Conservation (phyloP, 1,284 basidiomycete genomes). For the Ceratobasidium papillatum region DNA sequence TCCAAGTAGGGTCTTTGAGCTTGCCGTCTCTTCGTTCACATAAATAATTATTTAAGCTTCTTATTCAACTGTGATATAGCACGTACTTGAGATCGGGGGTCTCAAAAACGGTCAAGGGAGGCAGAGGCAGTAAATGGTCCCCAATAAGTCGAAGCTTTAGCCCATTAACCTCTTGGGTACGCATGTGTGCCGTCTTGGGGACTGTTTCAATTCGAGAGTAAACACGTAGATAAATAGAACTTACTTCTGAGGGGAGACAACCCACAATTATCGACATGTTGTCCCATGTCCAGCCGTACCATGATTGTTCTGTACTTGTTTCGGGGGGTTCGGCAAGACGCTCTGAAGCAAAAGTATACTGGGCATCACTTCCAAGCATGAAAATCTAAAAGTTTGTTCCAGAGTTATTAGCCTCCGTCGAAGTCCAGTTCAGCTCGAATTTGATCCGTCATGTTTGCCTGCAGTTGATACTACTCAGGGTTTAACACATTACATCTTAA, state of each 20-base stretch:
- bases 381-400: background rate
- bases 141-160: constrained; percentile 4
- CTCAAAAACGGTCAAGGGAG: background rate
- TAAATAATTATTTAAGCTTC: background rate
- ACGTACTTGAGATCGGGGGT: background rate
- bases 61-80: background rate
- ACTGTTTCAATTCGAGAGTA: background rate
- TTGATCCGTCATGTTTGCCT: constrained; percentile 16
- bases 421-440: background rate
- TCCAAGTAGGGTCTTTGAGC: background rate
- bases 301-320: background rate
- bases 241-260: constrained; percentile 7
- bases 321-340: background rate
- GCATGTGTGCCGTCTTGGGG: background rate
- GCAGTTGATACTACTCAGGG: background rate
- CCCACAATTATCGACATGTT: constrained; percentile 14
- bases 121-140: background rate
- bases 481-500: background rate
- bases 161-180: background rate
- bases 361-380: background rate
- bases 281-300: constrained; percentile 22
- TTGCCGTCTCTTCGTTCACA: background rate
- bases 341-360: background rate
- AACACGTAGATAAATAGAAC: background rate
- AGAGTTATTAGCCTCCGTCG: background rate